phyloP scores from a whole-genome alignment of 139 green algal species.

The Ulvella scutata region DNA sequence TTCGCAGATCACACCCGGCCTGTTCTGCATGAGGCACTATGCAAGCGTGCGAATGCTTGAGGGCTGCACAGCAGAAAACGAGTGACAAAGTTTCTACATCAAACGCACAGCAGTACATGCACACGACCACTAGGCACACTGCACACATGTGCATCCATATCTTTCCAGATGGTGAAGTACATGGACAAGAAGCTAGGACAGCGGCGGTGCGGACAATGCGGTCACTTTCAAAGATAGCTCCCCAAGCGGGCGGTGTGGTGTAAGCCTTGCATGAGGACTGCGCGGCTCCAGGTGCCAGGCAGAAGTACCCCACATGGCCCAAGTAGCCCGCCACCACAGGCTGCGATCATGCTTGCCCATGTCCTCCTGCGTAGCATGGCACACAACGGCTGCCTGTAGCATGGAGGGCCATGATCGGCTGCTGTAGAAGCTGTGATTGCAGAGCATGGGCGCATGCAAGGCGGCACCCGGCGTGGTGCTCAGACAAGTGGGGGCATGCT shows the following conservation, averaged over 20 bases:
- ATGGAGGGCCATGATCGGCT: too few relatives aligned
- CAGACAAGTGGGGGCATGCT: too few relatives aligned
- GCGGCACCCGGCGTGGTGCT: too few relatives aligned
- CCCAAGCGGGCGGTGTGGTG: not conserved
- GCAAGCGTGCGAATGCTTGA: not conserved
- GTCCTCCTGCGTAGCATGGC: slow-evolving; percentile 35
- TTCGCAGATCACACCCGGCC: too few relatives aligned
- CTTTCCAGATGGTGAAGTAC: not conserved
- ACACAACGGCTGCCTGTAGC: too few relatives aligned
- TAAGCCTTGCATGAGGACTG: not conserved
- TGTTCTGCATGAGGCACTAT: too few relatives aligned
- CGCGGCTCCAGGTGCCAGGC: not conserved
- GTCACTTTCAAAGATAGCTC: not conserved
- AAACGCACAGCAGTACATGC: too few relatives aligned
- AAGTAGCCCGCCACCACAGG: slow-evolving; percentile 60
- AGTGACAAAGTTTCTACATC: too few relatives aligned
- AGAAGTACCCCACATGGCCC: slow-evolving; percentile 15
- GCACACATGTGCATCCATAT: not conserved
- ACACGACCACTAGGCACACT: too few relatives aligned
- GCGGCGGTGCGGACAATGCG: not conserved
- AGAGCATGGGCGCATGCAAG: too few relatives aligned
- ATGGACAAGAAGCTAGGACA: not conserved
- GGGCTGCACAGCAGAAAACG: too few relatives aligned
- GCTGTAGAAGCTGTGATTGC: too few relatives aligned
- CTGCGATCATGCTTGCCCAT: slow-evolving; percentile 51